Evolutionary conservation across 345 rosid species (phyloP).

Genomic region (Cardamine resedifolia): DNA sequence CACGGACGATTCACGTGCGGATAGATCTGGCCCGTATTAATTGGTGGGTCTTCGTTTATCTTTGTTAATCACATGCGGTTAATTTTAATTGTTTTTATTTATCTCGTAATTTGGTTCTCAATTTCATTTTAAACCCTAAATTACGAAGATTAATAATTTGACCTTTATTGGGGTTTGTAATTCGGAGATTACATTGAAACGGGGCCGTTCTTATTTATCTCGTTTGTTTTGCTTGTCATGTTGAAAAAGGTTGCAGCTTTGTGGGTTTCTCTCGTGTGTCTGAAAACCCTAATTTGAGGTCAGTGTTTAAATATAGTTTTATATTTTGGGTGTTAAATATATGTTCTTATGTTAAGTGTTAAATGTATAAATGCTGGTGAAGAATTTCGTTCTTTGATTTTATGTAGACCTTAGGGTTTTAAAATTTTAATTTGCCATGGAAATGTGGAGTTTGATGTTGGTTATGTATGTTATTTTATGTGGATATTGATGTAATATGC

Average conservation of each 20-base stretch:
- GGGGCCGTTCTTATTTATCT: constrained; percentile 17
- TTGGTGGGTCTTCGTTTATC: constrained; percentile 38
- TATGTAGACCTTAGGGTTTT: constrained; percentile 50
- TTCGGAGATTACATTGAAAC: constrained; percentile 29
- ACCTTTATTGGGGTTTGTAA: constrained; percentile 27
- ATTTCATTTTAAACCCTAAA: constrained; percentile 52
- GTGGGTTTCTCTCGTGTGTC: constrained; percentile 21
- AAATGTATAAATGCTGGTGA: constrained; percentile 4
- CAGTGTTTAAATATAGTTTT: constrained; percentile 21
- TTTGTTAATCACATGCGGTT: constrained; percentile 29
- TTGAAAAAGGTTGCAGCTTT: constrained; percentile 18
- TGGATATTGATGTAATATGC: constrained; percentile 27
- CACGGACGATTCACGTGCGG: constrained; percentile 44
- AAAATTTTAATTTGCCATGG: not conserved
- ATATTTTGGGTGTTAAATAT: constrained; percentile 1
- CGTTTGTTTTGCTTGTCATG: constrained; percentile 3
- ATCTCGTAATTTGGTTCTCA: constrained; percentile 44
- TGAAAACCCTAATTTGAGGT: constrained; percentile 52
- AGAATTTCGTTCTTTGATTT: constrained; percentile 31
- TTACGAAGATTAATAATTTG: constrained; percentile 22
- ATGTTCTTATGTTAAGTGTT: not conserved
- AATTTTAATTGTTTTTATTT: constrained; percentile 28
- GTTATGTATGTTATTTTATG: constrained; percentile 55
- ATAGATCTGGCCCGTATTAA: constrained; percentile 43
- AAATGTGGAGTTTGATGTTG: constrained; percentile 23